Evolutionary conservation across 306 rosid genomes (phyloP), one percentile per base, ranked within the genome.

Genomic region (Pterocarpus santalinus): DNA sequence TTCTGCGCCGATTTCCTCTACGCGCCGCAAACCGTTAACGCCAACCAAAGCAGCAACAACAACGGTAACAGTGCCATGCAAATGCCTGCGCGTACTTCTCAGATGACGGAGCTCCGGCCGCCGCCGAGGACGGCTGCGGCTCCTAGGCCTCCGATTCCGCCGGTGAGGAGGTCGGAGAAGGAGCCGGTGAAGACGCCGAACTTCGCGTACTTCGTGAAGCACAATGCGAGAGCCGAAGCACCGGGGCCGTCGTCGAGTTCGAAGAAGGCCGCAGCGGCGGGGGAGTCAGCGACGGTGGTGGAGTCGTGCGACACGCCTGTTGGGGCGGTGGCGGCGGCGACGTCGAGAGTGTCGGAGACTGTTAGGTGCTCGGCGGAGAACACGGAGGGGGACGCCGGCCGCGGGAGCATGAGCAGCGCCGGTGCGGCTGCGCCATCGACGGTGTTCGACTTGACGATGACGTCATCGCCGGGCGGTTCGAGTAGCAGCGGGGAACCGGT

Each of bases 221-320:
- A 76, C 77, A 81, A 72, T 47, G 74, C 81, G 11, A 80, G 81
- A 68, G 17, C 60, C 0, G 85, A 87, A 55, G 60, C 8, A 12
- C 65, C 79, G 58, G 86, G 82, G 47, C 79, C 73, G 34, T 86
- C 90, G 47, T 80, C 91, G 22, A 69, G 75, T 33, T 74, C 88
- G 64, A 90, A 75, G 77, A 39, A 39, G 44, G 44, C 7, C 7
- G 36, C 73, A 34, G 73, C 35, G n/a, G 83, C 46, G 46, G 87
- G 46, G 78, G 92, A 88, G 56, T 72, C 83, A 5, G 68, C 90
- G 6, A 71, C 90, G 36, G 86, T 86, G 71, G 97, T 87, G 32
- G 97, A 86, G 74, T 94, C 97, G 16, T 82, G 89, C 84, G 91
- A 86, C 2, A 91, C 91, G 22, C 88, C 90, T 3, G 22, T 49